Evolutionary conservation across 2,329 filamentous ascomycete species (phyloP), one percentile per base, ranked within the genome.

Genomic region (Rachicladosporium sp.): DNA sequence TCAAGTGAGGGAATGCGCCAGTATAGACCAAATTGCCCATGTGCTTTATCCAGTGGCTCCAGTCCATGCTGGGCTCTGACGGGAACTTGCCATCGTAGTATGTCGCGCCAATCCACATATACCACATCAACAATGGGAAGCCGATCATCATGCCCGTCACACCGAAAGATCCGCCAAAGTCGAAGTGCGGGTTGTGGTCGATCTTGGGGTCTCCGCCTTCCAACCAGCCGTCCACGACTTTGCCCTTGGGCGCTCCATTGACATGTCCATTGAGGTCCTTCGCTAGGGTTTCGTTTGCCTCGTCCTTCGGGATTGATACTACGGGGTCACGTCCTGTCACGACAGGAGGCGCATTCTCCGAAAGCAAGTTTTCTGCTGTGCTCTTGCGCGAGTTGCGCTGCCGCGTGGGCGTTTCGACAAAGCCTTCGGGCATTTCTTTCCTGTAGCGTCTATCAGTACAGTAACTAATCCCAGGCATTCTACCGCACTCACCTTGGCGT

Each of bases 41-140:
- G 49, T 93, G 79, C 42, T 69, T 63, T 40, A 74, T 69, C 58
- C 95, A 96, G 11, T 89, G 78, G 9, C 56, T 50, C 58, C 76
- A 75, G 50, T 70, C 78, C 52, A 54, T 54, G 46, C 45, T 47
- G 21, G 54, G 55, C 45, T 58, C 54, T 33, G 67, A 65, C 10
- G 91, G 91, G 37, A 93, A 70, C 47, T 82, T 78, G 51, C 89
- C 89, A 57, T 86, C 69, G 65, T 95, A 98, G 66, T 89, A 94
- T 37, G 80, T 88, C 29, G 89, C 83, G 37, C 91, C 91, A 61
- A 93, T 80, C 88, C 88, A 96, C 88, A 98, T 94, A 67, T 95
- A 96, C 74, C 85, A 95, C 89, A 96, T 96, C 52, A 98, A 73
- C 31, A 80, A 46, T n/a, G 91, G 91, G 64, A 96, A 98, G 34